Evolutionary conservation across 1,139 yeast species (phyloP), one percentile per base, ranked within the genome.

Genomic region (Starmera stellimalicola): DNA sequence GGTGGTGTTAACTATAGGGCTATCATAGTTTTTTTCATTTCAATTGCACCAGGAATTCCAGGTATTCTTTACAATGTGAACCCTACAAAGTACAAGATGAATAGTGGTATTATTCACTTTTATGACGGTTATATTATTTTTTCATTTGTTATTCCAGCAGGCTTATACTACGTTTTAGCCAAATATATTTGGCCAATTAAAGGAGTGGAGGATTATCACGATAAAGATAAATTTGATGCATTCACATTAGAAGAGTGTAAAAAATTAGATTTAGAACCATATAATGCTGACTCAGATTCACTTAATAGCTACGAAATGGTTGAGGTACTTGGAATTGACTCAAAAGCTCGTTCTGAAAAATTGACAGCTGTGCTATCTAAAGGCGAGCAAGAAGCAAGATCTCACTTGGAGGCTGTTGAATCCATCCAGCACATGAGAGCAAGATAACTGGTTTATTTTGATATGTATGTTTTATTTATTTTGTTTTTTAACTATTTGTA

Each of bases 1-100:
- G 38, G 44, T 15, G 63, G 62, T 27, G 39, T 50, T 31, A 52
- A 52, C 29, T 45, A 47, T 41, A 43, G 52, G 36, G 54, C 47
- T 10, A 18, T 51, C 6, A 25, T 45, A 31, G 48, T 42, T 2
- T 52, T 48, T 28, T 10, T 47, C 23, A 46, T 37, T 5, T 31
- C 48, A 9, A 38, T 43, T 10, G 41, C 42, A 7, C 54, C 52
- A 2, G 55, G 55, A 23, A 32, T 52, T 10, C 57, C 57, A 4
- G 57, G 57, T 6, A 39, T 52, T 33, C 48, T 48, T 5, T 35
- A 47, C 28, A 37, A 42, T 11, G 55, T 55, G 5, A 47, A 51
- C 26, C 37, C 51, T 2, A 33, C 29, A 14, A 22, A 5, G 11
- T 41, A 45, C 8, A 12, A 16, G 3, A 26, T 48, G 31, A 42